These are phyloP conservation scores for Myriangium duriaei DNA, from an alignment of 2,329 filamentous ascomycete genomes.

Conservation along the genomic window DNA sequence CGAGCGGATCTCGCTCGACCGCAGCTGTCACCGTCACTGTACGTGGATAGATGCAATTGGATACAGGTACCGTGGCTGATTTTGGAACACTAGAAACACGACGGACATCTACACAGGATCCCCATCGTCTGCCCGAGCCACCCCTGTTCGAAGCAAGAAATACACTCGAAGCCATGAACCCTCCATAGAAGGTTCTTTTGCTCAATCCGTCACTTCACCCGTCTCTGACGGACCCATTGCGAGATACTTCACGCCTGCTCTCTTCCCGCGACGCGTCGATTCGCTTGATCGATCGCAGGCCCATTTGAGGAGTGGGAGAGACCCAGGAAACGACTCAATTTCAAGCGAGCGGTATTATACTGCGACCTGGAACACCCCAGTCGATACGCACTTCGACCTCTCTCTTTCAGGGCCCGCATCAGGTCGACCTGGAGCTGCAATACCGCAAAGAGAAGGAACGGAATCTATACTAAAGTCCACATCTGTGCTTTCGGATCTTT, in stretches of 20 bases:
- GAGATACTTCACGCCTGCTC: conserved; percentile 7
- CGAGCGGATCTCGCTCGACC: conserved; percentile 10
- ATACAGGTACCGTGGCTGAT: not conserved
- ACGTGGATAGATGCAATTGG: not conserved
- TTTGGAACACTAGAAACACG: not conserved
- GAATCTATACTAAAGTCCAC: too few relatives aligned
- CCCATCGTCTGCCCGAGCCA: conserved; percentile 1
- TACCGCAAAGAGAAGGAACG: too few relatives aligned
- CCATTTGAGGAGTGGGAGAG: not conserved
- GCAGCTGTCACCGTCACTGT: conserved; percentile 9
- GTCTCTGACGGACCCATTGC: conserved; percentile 2
- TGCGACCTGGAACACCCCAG: conserved; percentile 8
- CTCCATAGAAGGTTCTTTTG: not conserved
- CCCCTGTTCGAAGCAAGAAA: conserved; percentile 8
- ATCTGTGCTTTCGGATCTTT: too few relatives aligned
- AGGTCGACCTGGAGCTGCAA: too few relatives aligned
- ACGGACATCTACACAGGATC: conserved; percentile 7
- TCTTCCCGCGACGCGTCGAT: conserved; percentile 7
- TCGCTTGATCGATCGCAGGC: conserved; percentile 1
- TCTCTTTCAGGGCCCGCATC: too few relatives aligned
- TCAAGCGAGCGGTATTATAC: conserved; percentile 8
- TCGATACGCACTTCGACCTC: conserved; percentile 5
- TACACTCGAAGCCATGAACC: not conserved
- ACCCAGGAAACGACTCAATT: conserved; percentile 1
- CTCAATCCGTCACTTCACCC: conserved; percentile 4